Conservation (phyloP, 2,329 filamentous ascomycete genomes). For the Monosporascus sp. region DNA sequence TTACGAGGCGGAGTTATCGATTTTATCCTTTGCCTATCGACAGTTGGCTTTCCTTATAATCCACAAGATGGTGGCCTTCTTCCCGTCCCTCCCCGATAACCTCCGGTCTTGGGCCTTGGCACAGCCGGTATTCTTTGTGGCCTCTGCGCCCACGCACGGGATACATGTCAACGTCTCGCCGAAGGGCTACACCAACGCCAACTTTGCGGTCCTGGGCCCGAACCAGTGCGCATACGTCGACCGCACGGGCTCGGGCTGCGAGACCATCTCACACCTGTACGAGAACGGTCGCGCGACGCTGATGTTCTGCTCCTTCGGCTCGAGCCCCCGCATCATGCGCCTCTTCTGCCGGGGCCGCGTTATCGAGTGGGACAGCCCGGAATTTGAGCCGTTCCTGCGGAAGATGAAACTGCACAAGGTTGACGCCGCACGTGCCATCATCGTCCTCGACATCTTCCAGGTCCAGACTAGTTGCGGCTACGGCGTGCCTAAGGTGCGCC, state of each 20-base stretch:
- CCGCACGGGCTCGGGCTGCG: constrained; percentile 49
- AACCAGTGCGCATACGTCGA: constrained; percentile 39
- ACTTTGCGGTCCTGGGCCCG: constrained; percentile 4
- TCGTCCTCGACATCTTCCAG: constrained; percentile 58
- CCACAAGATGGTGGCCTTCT: constrained; percentile 2
- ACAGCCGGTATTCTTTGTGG: constrained; percentile 53
- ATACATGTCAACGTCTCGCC: constrained; percentile 53
- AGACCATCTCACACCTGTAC: constrained; percentile 53
- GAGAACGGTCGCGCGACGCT: constrained; percentile 54
- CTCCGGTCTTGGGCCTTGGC: constrained; percentile 43
- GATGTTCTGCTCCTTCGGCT: constrained; percentile 58
- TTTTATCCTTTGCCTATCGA: not conserved
- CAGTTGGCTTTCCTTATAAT: not conserved
- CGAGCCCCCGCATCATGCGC: constrained; percentile 55
- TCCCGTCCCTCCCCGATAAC: constrained; percentile 36
- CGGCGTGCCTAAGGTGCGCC: constrained; percentile 52
- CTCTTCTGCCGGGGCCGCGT: constrained; percentile 57
- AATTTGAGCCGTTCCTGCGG: constrained; percentile 37
- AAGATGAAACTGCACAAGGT: constrained; percentile 30
- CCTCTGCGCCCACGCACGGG: constrained; percentile 46
- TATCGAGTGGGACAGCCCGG: constrained; percentile 52
- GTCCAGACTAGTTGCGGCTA: constrained; percentile 64
- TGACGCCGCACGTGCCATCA: constrained; percentile 53
- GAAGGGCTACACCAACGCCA: constrained; percentile 35
- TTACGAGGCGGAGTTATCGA: not conserved